Evolutionary conservation across 306 rosid species (phyloP).

Genomic region (Herpetospermum pedunculosum): DNA sequence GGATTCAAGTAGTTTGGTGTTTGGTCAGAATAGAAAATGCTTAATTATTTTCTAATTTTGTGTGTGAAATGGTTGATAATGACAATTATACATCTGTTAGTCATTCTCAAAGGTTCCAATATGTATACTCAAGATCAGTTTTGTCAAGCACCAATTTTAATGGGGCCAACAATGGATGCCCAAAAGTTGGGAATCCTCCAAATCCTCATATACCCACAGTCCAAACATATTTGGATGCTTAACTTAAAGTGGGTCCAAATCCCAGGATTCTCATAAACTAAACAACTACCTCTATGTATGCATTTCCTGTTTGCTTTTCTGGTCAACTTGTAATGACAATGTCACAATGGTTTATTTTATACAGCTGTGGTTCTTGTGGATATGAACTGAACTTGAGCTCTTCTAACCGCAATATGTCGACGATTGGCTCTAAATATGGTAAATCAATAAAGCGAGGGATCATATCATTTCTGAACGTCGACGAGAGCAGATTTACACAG

Average conservation of each 20-base stretch:
- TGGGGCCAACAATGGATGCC: background rate
- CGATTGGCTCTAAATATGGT: slow-evolving; percentile 71
- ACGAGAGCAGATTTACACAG: slow-evolving; percentile 62
- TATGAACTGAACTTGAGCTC: slow-evolving; percentile 79
- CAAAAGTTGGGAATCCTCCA: background rate
- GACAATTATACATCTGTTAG: background rate
- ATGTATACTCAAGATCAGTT: background rate
- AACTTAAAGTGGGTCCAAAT: background rate
- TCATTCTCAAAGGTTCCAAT: background rate
- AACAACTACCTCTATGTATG: background rate
- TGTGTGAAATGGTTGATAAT: background rate
- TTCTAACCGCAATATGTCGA: slow-evolving; percentile 49
- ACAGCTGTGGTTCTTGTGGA: slow-evolving; percentile 85
- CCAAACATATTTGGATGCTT: background rate
- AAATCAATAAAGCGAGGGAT: slow-evolving; percentile 79
- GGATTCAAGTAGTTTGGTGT: background rate
- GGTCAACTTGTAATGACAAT: background rate
- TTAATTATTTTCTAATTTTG: background rate
- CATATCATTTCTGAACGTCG: slow-evolving; percentile 66
- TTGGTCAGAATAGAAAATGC: background rate
- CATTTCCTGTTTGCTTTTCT: background rate
- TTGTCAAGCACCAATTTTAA: background rate
- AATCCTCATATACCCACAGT: background rate
- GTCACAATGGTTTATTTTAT: slow-evolving; percentile 6
- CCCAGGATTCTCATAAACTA: background rate